phyloP scores from a whole-genome alignment of 2,329 filamentous ascomycete species.

The Periglandula ipomoeae region DNA sequence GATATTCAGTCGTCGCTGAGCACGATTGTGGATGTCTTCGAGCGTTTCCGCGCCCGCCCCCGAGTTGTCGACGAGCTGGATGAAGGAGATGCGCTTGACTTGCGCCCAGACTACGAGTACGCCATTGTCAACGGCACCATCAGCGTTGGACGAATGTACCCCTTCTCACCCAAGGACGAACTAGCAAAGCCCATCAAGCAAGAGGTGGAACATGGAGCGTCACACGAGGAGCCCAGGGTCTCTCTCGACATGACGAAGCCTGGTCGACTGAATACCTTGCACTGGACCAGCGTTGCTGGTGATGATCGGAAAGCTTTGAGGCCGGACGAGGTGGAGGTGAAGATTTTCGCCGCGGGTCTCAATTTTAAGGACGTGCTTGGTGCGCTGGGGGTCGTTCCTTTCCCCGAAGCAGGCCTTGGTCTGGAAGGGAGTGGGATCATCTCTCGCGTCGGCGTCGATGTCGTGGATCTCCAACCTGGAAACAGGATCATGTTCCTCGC shows the following conservation, averaged over 20 bases:
- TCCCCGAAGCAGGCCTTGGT: background rate
- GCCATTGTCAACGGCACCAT: background rate
- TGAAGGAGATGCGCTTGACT: background rate
- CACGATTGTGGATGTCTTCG: too few species aligned
- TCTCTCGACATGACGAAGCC: background rate
- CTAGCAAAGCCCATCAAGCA: too few species aligned
- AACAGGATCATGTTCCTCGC: too few species aligned
- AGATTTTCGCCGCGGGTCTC: background rate
- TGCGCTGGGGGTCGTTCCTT: background rate
- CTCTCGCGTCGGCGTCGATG: background rate
- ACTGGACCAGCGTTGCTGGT: background rate
- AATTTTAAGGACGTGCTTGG: background rate
- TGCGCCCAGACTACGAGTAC: background rate
- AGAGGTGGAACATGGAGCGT: too few species aligned
- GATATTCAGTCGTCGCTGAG: too few species aligned
- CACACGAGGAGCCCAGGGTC: too few species aligned
- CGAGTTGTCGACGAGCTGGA: background rate
- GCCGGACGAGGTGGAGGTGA: background rate
- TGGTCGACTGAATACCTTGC: background rate
- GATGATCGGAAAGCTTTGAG: background rate
- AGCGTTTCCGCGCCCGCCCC: background rate
- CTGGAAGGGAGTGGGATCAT: background rate
- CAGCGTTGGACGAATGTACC: background rate
- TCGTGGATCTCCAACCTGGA: background rate
- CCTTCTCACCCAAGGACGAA: background rate